phyloP scores from a whole-genome alignment of 768 basidiomycete species.

The Leucosporidium yakuticum region DNA sequence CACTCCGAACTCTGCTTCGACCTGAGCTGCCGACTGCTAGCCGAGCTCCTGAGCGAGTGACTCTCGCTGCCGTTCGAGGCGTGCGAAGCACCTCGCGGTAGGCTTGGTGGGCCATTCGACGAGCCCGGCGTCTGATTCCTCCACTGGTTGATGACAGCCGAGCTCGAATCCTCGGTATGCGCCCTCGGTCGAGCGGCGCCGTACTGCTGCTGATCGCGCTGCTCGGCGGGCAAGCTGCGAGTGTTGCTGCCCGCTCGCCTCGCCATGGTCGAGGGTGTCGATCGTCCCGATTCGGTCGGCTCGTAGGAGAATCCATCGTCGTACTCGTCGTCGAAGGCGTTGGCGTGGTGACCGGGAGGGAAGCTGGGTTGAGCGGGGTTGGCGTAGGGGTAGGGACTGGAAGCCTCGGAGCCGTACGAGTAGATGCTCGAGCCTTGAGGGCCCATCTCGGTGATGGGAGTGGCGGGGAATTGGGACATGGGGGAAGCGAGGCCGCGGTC shows the following conservation, averaged over 20 bases:
- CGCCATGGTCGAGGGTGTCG: conserved; percentile 65
- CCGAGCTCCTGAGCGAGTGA: conserved; percentile 30
- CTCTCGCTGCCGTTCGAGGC: conserved; percentile 18
- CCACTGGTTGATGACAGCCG: conserved; percentile 46
- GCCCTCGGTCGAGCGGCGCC: conserved; percentile 53
- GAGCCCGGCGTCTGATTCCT: conserved; percentile 14
- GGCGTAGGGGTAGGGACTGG: background rate
- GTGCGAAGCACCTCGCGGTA: conserved; percentile 20
- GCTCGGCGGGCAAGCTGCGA: conserved; percentile 8
- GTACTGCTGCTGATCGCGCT: conserved; percentile 2
- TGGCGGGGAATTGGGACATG: conserved; percentile 29
- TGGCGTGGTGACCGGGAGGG: conserved; percentile 49
- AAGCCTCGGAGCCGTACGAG: conserved; percentile 5
- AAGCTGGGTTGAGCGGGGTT: conserved; percentile 22
- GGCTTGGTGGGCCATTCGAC: conserved; percentile 13
- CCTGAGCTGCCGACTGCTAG: conserved; percentile 33
- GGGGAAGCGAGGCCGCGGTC: conserved; percentile 25
- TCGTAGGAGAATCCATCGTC: conserved; percentile 57
- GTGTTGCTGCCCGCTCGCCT: conserved; percentile 31
- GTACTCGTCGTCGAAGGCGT: conserved; percentile 61
- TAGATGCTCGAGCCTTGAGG: conserved; percentile 11
- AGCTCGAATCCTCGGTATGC: conserved; percentile 63
- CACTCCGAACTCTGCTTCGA: conserved; percentile 35
- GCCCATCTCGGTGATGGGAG: conserved; percentile 36
- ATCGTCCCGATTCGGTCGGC: conserved; percentile 57